phyloP scores from a whole-genome alignment of 805 yeast species.

The Suhomyces xylopsoci region DNA sequence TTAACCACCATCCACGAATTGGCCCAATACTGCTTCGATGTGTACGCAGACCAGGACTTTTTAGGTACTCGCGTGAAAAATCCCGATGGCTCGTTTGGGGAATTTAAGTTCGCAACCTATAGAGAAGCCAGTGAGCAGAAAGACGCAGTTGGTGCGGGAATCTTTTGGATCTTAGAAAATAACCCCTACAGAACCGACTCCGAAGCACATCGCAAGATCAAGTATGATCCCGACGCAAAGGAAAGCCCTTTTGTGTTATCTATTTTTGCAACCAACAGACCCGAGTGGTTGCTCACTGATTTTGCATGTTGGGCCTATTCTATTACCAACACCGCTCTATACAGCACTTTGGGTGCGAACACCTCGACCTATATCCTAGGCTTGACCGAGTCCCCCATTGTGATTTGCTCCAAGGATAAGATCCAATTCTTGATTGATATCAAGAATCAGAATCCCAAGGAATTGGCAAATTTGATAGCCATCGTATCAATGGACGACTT shows the following conservation, averaged over 20 bases:
- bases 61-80: conserved; percentile 7
- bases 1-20: conserved; percentile 16
- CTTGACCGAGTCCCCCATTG: conserved; percentile 38
- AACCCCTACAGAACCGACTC: conserved; percentile 29
- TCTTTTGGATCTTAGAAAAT: conserved; percentile 28
- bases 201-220: conserved; percentile 23
- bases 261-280: conserved; percentile 31
- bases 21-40: conserved; percentile 15
- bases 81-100: conserved; percentile 28
- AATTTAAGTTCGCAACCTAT: conserved; percentile 27
- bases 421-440: conserved; percentile 45
- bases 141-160: conserved; percentile 38
- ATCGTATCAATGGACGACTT: conserved; percentile 52
- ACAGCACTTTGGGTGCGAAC: conserved; percentile 38
- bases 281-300: conserved; percentile 38
- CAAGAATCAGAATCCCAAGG: conserved; percentile 30
- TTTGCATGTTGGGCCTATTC: conserved; percentile 31
- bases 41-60: conserved; percentile 11
- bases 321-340: conserved; percentile 38
- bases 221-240: conserved; percentile 8
- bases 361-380: conserved; percentile 32
- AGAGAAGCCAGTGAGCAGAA: conserved; percentile 27
- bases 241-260: conserved; percentile 27
- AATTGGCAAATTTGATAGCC: conserved; percentile 43
- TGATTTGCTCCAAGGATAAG: conserved; percentile 53